Evolutionary conservation across 1,284 basidiomycete species (phyloP).

Genomic region (Megacollybia platyphylla): DNA sequence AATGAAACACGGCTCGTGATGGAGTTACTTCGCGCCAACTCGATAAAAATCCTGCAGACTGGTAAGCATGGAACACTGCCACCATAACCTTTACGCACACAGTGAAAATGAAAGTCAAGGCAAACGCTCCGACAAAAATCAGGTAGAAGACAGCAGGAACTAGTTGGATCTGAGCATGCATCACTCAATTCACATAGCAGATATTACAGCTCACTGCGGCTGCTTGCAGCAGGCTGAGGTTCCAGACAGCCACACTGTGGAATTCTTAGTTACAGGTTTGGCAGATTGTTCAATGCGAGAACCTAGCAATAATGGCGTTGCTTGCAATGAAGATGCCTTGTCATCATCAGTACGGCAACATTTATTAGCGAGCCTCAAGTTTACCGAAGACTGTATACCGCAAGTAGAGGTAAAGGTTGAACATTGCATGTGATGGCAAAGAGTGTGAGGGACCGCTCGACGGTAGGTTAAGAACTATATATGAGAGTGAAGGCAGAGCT

Average conservation of each 20-base stretch:
- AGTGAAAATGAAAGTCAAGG: slow-evolving; percentile 43
- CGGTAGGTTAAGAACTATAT: neutral
- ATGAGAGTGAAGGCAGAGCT: slow-evolving; percentile 2
- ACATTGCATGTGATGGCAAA: neutral
- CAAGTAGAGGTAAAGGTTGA: neutral
- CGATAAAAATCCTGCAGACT: slow-evolving; percentile 40
- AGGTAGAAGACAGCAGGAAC: slow-evolving; percentile 40
- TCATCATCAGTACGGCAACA: neutral
- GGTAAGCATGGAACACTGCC: slow-evolving; percentile 2
- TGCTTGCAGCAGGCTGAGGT: slow-evolving; percentile 34
- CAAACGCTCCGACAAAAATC: slow-evolving; percentile 46
- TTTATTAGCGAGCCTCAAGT: neutral
- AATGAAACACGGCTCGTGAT: slow-evolving; percentile 57
- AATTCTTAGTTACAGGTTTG: too few relatives aligned
- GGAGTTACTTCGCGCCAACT: slow-evolving; percentile 37
- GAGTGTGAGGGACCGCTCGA: slow-evolving; percentile 1
- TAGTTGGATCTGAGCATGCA: slow-evolving; percentile 1
- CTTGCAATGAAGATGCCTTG: slow-evolving; percentile 50
- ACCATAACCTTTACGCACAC: slow-evolving; percentile 28
- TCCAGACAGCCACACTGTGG: slow-evolving; percentile 46
- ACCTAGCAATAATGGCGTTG: slow-evolving; percentile 46
- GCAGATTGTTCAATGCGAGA: too few relatives aligned
- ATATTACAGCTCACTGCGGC: slow-evolving; percentile 6
- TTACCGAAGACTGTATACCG: neutral
- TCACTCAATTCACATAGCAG: neutral